phyloP scores from a whole-genome alignment of 257 asterid species.

The Nicotiana tabacum region DNA sequence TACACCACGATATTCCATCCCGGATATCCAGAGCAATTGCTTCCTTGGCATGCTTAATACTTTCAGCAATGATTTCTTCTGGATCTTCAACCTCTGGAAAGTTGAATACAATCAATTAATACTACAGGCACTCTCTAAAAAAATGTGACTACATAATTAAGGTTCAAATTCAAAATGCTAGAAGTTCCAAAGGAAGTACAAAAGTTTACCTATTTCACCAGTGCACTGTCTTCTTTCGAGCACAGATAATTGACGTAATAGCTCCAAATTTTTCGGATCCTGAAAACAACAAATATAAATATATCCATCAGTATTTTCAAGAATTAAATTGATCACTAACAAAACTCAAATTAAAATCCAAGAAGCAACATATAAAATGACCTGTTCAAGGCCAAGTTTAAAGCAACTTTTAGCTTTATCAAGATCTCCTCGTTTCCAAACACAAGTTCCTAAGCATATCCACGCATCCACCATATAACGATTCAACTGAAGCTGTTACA shows the following conservation, averaged over 20 bases:
- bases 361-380: not conserved
- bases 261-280: no score
- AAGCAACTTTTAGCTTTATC: not conserved
- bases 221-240: no score
- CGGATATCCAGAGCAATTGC: constrained; percentile 73
- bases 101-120: constrained; percentile 21
- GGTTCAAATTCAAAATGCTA: not conserved
- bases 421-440: not conserved
- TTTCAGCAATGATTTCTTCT: constrained; percentile 65
- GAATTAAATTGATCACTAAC: no score
- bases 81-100: constrained; percentile 64
- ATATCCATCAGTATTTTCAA: no score
- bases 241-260: no score
- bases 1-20: constrained; percentile 95
- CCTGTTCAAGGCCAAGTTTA: not conserved
- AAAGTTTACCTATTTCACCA: no score
- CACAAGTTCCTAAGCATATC: not conserved
- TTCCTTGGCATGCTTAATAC: constrained; percentile 79
- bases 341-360: no score
- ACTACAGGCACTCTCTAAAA: not conserved
- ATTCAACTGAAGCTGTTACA: not conserved
- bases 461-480: not conserved
- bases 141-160: not conserved
- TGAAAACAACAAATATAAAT: no score
- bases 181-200: not conserved